phyloP scores from a whole-genome alignment of 2,329 filamentous ascomycete genomes.

The Clonostachys chloroleuca region DNA sequence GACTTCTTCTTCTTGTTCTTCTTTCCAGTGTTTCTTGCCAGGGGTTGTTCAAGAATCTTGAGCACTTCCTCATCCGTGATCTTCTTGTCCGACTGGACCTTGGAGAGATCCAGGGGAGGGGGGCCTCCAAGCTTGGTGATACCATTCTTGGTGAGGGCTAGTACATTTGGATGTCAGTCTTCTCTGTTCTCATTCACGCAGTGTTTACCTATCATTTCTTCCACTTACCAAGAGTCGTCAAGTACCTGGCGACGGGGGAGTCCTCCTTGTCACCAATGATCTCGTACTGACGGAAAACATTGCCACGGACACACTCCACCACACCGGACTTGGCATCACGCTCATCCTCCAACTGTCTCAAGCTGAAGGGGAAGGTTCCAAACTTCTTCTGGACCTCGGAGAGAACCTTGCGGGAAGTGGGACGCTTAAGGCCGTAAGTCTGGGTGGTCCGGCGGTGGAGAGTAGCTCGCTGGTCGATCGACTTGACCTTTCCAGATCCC shows the following conservation, averaged over 20 bases:
- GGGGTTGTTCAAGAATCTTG: constrained; percentile 86
- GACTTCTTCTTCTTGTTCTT: constrained; percentile 90
- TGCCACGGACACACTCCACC: constrained; percentile 90
- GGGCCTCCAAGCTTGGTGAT: constrained; percentile 80
- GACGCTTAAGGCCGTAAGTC: constrained; percentile 90
- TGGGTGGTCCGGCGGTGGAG: constrained; percentile 89
- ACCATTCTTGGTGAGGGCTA: constrained; percentile 97
- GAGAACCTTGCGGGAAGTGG: constrained; percentile 85
- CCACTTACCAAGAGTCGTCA: constrained; percentile 86
- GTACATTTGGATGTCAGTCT: not conserved
- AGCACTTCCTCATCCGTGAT: constrained; percentile 94
- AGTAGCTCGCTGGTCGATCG: constrained; percentile 79
- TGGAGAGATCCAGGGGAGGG: constrained; percentile 69
- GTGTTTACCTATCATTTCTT: not conserved
- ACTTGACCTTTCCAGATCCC: constrained; percentile 93
- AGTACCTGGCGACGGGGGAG: constrained; percentile 75
- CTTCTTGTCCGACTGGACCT: constrained; percentile 95
- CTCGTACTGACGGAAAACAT: constrained; percentile 93
- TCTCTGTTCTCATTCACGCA: not conserved
- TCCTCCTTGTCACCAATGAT: constrained; percentile 91
- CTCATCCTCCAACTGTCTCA: constrained; percentile 96
- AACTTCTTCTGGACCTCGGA: constrained; percentile 98
- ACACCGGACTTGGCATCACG: constrained; percentile 92
- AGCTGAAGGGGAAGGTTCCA: constrained; percentile 94
- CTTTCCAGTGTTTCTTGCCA: constrained; percentile 83